phyloP scores from a whole-genome alignment of 345 rosid species.

The Gossypium arboreum region DNA sequence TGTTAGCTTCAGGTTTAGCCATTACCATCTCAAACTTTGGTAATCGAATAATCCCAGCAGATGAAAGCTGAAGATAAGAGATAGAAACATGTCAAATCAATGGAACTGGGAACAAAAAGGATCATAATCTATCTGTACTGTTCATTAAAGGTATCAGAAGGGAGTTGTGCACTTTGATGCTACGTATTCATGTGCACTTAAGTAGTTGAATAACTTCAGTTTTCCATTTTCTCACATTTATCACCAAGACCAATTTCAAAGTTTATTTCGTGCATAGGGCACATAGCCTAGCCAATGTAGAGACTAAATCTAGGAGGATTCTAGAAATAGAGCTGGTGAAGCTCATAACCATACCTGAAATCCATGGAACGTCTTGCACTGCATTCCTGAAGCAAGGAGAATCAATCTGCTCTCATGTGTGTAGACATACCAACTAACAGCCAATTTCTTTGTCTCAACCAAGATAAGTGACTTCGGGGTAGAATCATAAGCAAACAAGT shows the following conservation, averaged over 20 bases:
- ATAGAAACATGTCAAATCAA: constrained; percentile 24
- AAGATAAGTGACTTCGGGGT: constrained; percentile 56
- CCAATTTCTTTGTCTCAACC: constrained; percentile 75
- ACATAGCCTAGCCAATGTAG: neutral
- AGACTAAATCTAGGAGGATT: constrained; percentile 1
- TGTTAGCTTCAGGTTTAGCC: constrained; percentile 83
- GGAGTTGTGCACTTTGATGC: neutral
- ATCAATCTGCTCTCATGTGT: constrained; percentile 95
- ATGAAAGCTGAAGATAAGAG: constrained; percentile 69
- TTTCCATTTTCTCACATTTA: neutral
- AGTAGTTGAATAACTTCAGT: neutral
- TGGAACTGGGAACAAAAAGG: neutral
- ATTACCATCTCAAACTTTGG: constrained; percentile 94
- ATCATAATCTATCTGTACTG: neutral
- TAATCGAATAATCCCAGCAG: constrained; percentile 82
- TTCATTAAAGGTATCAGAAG: neutral
- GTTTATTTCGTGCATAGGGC: neutral
- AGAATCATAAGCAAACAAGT: constrained; percentile 65
- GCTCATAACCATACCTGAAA: constrained; percentile 59
- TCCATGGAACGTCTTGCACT: constrained; percentile 81
- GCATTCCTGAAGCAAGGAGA: constrained; percentile 98
- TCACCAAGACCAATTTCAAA: neutral
- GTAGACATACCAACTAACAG: constrained; percentile 78
- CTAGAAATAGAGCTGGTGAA: constrained; percentile 4
- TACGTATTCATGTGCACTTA: neutral